Evolutionary conservation across 2,329 filamentous ascomycete species (phyloP), one percentile per base, ranked within the genome.

Genomic region (Aspergillus fructus): DNA sequence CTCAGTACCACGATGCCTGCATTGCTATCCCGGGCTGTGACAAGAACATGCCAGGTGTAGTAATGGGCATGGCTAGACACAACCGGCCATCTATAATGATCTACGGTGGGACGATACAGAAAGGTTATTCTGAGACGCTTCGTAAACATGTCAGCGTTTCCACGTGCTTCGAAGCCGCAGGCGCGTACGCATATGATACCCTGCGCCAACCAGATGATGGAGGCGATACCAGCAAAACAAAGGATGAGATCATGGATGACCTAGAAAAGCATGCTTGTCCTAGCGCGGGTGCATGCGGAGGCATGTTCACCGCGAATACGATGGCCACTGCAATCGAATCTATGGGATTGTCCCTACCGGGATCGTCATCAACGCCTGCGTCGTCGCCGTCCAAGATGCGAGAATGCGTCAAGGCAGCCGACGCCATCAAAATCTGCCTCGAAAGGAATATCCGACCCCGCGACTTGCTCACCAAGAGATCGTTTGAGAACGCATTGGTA

Each of bases 41-140:
- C 79, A 97, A 97, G 84, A 97, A 97, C 74, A 97, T 97, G 93
- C 93, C 93, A 0, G 93, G 93, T 62, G 89, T 90, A 15, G 81
- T 94, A 62, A 96, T 96, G 88, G 92, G 90, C 0, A 92, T 94
- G 69, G 91, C 90, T 13, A 85, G 93, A 56, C 91, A 96, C 76
- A 97, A 97, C 76, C 85, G 93, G 9, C 93, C 93, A 4, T 94
- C 91, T 48, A 80, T 97, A 71, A 96, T 97, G 92, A 89, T 97
- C 59, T 97, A 97, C 72, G 93, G 93, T 50, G 93, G 93, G 40
- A 90, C 91, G 15, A 97, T 96, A 68, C 86, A 87, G 69, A 91
- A 91, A 60, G 93, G 93, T n/a, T 90, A 91, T 74, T 93, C 89
- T 0, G 78, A 85, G 50, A 82, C 93, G 2, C 82, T 96, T 24